Conservation (phyloP, 768 basidiomycete genomes). For the Pluteus cervinus region DNA sequence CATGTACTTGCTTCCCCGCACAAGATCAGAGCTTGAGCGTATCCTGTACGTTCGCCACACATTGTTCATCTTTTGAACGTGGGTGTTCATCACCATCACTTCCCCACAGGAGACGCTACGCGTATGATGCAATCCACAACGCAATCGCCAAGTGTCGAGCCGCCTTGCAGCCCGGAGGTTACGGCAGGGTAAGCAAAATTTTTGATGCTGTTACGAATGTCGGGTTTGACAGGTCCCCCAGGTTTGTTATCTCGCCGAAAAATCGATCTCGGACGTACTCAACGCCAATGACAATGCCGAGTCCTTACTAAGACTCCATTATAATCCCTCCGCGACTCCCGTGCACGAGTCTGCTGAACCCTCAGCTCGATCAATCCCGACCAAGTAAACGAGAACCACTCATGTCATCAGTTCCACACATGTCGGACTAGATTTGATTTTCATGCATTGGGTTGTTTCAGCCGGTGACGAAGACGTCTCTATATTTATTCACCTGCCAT, state of each 20-base stretch:
- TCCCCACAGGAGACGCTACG: constrained; percentile 56
- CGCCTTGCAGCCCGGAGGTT: constrained; percentile 49
- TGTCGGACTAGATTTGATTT: too few species aligned
- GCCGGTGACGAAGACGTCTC: too few species aligned
- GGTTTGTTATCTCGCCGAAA: constrained; percentile 67
- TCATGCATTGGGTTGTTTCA: too few species aligned
- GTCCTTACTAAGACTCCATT: constrained; percentile 61
- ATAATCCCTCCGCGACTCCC: constrained; percentile 20
- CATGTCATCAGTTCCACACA: constrained; percentile 1
- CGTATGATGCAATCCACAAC: constrained; percentile 79
- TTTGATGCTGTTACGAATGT: neutral
- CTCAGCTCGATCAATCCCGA: constrained; percentile 34
- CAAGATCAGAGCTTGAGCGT: constrained; percentile 60
- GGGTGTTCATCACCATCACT: constrained; percentile 5
- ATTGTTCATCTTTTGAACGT: neutral
- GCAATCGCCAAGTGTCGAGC: constrained; percentile 66
- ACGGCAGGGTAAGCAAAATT: constrained; percentile 33
- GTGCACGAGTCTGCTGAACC: constrained; percentile 28
- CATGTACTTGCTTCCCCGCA: constrained; percentile 64
- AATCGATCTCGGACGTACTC: constrained; percentile 65
- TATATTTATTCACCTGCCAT: too few species aligned
- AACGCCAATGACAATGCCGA: constrained; percentile 62
- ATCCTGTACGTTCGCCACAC: constrained; percentile 47
- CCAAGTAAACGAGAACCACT: constrained; percentile 32
- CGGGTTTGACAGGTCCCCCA: constrained; percentile 17